Percentiles rank a stretch among this genome's conserved stretches.
Conservation (phyloP, 73 alveolate species). For the Paramecium pentaurelia region DNA sequence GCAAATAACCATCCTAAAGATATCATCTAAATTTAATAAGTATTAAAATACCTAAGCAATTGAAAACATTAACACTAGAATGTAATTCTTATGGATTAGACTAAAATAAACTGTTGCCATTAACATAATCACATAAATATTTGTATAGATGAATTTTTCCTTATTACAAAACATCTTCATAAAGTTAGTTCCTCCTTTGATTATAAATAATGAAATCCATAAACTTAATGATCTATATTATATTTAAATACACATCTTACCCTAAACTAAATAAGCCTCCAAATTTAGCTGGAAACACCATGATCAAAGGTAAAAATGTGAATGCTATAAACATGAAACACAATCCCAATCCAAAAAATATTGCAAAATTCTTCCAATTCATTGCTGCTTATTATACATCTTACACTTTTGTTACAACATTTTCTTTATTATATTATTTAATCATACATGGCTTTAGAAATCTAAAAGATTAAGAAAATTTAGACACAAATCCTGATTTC, state of each 20-base stretch:
- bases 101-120: constrained; percentile 47
- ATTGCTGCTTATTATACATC: constrained; percentile 59
- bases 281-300: constrained; percentile 56
- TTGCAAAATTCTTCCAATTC: constrained; percentile 60
- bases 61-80: constrained; percentile 34
- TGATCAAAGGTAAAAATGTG: constrained; percentile 54
- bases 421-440: background rate
- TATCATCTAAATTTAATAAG: constrained; percentile 18
- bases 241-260: background rate
- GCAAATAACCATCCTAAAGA: constrained; percentile 53
- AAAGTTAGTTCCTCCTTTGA: constrained; percentile 49
- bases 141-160: constrained; percentile 42
- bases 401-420: background rate
- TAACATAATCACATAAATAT: constrained; percentile 17
- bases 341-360: constrained; percentile 36
- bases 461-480: background rate
- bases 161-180: constrained; percentile 36
- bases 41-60: constrained; percentile 9
- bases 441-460: background rate
- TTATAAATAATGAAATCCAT: background rate
- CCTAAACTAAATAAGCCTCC: constrained; percentile 57
- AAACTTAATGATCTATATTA: constrained; percentile 13
- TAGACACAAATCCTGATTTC: background rate
- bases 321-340: constrained; percentile 34
- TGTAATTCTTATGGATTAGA: constrained; percentile 8